Base-by-base conservation (phyloP, 1,139 yeast species). In the Blastobotrys aristatus region DNA sequence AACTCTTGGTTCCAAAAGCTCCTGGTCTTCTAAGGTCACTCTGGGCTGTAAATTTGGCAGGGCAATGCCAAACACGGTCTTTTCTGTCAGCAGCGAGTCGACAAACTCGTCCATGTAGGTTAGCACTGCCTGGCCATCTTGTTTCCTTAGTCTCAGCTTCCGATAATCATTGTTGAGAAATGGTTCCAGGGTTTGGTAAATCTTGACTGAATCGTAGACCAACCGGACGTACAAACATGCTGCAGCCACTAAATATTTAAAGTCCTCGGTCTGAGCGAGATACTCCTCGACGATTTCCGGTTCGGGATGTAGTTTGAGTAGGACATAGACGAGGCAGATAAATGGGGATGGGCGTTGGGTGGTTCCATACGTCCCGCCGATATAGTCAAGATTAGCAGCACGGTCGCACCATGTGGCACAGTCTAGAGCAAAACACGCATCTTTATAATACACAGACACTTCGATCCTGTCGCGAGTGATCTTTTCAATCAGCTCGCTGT, bases 391-490 rank as follows among this genome's bases (percentile, higher is more conserved):
- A 47, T 56, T 54, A 10, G 75, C 61, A 64, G 79, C 62, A 65
- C 74, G 40, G 72, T 69, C 60, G 74, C 73, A 47, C 71, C 78
- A 51, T 65, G 78, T 60, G 68, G 82, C 74, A 1, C 72, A 72
- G 52, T 80, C 79, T 48, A 85, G 70, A 16, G 78, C 74, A 54
- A 75, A 78, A 48, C 86, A 77, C 51, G 76, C 69, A 55, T 77
- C 80, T 53, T 83, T 82, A 76, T 84, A 84, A 62, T 83, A 85
- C 5, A 80, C 58, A 1, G 85, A 77, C 55, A 82, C 90, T 45
- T 76, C 75, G 8, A 84, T 80, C 33, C 86, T 68, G 55, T 84
- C 88, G 46, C 89, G 69, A 26, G 81, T 68, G 51, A 85, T 84
- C 50, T 84, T 81, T 58, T 84, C 92, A 4, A 84, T 68, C 36